These are phyloP conservation scores for Aspergillus haitiensis DNA, from an alignment of 495 filamentous ascomycete species.

Conservation along the genomic window DNA sequence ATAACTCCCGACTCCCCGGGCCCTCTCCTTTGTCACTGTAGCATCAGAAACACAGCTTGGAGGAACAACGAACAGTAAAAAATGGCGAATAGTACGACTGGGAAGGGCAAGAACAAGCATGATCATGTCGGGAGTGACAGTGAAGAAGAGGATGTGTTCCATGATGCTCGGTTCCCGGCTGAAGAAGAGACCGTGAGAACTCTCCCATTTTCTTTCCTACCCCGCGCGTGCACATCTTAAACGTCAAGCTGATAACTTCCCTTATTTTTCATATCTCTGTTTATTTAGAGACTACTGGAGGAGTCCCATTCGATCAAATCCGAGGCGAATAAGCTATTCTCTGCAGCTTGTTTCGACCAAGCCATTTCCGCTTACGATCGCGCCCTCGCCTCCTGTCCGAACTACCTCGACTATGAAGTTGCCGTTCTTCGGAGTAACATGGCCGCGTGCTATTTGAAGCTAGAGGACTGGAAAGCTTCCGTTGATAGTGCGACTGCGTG, in stretches of 20 bases:
- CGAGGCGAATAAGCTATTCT: constrained; percentile 77
- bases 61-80: constrained; percentile 6
- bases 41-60: not conserved
- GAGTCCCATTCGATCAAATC: constrained; percentile 75
- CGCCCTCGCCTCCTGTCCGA: constrained; percentile 77
- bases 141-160: constrained; percentile 47
- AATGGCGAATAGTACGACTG: constrained; percentile 16
- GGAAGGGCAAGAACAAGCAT: not conserved
- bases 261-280: not conserved
- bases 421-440: constrained; percentile 87
- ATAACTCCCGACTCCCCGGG: constrained; percentile 1
- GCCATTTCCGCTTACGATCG: constrained; percentile 90
- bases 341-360: constrained; percentile 67
- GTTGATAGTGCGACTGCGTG: constrained; percentile 70
- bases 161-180: constrained; percentile 61
- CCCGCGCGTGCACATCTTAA: constrained; percentile 2
- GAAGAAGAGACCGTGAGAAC: constrained; percentile 71
- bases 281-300: constrained; percentile 59
- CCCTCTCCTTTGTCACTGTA: not conserved
- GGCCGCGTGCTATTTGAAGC: constrained; percentile 84
- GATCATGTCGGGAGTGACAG: constrained; percentile 31
- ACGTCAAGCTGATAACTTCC: constrained; percentile 11
- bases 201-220: constrained; percentile 17
- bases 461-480: constrained; percentile 83
- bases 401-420: constrained; percentile 86